A percentile compares a stretch with the other conserved stretches of the same genome.
Evolutionary conservation across 129 eudicot genomes (phyloP).

Genomic region (Dittrichia graveolens): DNA sequence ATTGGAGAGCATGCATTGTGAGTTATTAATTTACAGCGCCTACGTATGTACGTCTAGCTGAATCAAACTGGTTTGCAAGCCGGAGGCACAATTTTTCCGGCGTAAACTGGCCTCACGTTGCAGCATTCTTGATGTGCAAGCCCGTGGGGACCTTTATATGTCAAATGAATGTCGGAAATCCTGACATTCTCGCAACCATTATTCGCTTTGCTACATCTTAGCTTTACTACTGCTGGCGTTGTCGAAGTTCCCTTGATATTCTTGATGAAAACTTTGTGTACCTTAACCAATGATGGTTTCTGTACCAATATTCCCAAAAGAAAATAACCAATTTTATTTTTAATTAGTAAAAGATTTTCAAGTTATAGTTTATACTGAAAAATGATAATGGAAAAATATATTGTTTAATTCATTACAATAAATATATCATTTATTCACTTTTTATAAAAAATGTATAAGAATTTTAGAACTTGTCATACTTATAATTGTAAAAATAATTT

Average conservation of each 20-base stretch:
- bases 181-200: slow-evolving; percentile 54
- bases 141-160: slow-evolving; percentile 43
- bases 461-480: too few species aligned
- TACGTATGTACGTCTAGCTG: background rate
- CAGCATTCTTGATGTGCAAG: slow-evolving; percentile 43
- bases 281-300: slow-evolving; percentile 60
- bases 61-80: slow-evolving; percentile 16
- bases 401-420: too few species aligned
- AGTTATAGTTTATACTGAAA: too few species aligned
- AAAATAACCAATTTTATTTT: background rate
- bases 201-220: slow-evolving; percentile 51
- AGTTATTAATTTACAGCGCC: background rate
- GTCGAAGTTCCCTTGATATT: slow-evolving; percentile 51
- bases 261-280: slow-evolving; percentile 48
- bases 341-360: too few species aligned
- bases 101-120: slow-evolving; percentile 46
- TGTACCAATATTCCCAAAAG: background rate
- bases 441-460: too few species aligned
- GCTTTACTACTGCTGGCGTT: slow-evolving; percentile 39
- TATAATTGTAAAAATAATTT: too few species aligned
- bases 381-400: too few species aligned
- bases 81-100: slow-evolving; percentile 47
- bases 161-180: slow-evolving; percentile 49
- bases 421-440: too few species aligned
- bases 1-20: slow-evolving; percentile 3